These are phyloP conservation scores for Staphylotrichum tortipilum DNA, from an alignment of 495 filamentous ascomycete genomes.

Conservation along the genomic window DNA sequence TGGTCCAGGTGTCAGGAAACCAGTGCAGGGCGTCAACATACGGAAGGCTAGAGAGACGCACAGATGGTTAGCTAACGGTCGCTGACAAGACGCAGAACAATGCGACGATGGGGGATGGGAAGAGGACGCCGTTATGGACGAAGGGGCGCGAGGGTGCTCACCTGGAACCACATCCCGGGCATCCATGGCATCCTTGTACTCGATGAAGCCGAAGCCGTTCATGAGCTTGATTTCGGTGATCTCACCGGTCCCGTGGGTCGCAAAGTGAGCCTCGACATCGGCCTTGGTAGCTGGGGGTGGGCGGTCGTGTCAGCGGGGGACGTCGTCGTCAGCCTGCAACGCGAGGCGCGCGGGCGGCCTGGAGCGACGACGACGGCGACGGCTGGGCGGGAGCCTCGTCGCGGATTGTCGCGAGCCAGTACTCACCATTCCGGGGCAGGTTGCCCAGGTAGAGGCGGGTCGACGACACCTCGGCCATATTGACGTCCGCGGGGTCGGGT, in stretches of 20 bases:
- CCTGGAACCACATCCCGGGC: conserved; percentile 95
- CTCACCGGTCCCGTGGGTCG: conserved; percentile 87
- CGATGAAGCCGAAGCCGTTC: conserved; percentile 99
- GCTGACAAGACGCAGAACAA: too few species aligned
- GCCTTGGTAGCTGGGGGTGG: conserved; percentile 72
- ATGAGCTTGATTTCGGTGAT: conserved; percentile 99
- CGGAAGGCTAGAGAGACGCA: conserved; percentile 41
- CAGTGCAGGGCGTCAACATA: conserved; percentile 41
- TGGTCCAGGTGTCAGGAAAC: too few species aligned
- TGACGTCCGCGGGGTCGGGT: conserved; percentile 12
- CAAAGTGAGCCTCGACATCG: conserved; percentile 94
- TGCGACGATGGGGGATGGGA: too few species aligned
- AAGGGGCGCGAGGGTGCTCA: conserved; percentile 51
- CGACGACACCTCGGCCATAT: conserved; percentile 72
- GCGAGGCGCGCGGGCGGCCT: neutral
- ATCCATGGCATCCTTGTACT: conserved; percentile 96
- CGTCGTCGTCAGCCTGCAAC: neutral
- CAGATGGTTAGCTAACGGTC: conserved; percentile 20
- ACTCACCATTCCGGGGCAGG: conserved; percentile 90
- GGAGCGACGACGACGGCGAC: too few species aligned
- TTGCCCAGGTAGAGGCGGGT: conserved; percentile 97
- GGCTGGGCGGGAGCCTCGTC: too few species aligned
- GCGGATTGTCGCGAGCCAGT: neutral
- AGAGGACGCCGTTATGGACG: neutral
- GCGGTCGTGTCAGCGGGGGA: conserved; percentile 7